phyloP scores from a whole-genome alignment of 1,284 basidiomycete species.

The Leccinum brunneo-olivaceum region DNA sequence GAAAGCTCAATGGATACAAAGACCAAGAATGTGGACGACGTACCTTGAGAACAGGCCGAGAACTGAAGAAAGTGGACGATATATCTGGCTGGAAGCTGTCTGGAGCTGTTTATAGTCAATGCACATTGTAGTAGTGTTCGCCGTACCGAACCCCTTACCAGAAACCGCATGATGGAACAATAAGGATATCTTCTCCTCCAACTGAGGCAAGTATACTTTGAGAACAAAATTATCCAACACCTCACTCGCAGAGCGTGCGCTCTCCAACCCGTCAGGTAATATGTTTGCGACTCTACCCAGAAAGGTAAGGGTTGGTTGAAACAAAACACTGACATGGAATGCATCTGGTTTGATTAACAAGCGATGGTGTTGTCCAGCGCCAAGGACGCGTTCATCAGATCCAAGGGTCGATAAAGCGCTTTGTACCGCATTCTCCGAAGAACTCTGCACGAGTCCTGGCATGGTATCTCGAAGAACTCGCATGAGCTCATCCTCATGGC shows the following conservation, averaged over 20 bases:
- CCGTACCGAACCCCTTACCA: conserved; percentile 40
- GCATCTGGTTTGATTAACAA: conserved; percentile 86
- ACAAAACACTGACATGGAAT: conserved; percentile 91
- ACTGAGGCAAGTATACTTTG: conserved; percentile 87
- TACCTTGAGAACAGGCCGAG: conserved; percentile 77
- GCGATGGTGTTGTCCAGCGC: conserved; percentile 74
- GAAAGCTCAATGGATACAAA: conserved; percentile 7
- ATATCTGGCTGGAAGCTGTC: conserved; percentile 83
- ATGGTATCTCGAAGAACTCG: conserved; percentile 85
- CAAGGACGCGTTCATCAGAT: conserved; percentile 66
- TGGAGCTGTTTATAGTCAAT: conserved; percentile 42
- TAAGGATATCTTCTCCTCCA: conserved; percentile 90
- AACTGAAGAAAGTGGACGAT: conserved; percentile 53
- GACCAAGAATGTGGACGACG: conserved; percentile 11
- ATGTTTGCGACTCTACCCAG: conserved; percentile 68
- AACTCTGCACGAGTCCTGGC: conserved; percentile 82
- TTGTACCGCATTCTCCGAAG: conserved; percentile 56
- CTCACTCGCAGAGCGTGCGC: conserved; percentile 63
- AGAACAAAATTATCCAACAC: conserved; percentile 93
- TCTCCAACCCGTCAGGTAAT: conserved; percentile 70
- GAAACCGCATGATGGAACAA: conserved; percentile 84
- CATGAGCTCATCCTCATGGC: conserved; percentile 82
- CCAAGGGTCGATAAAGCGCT: conserved; percentile 53
- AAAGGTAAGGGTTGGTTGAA: conserved; percentile 89
- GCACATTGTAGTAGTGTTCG: background rate